phyloP scores from a whole-genome alignment of 2,329 filamentous ascomycete genomes.

The Monosporascus sp. region DNA sequence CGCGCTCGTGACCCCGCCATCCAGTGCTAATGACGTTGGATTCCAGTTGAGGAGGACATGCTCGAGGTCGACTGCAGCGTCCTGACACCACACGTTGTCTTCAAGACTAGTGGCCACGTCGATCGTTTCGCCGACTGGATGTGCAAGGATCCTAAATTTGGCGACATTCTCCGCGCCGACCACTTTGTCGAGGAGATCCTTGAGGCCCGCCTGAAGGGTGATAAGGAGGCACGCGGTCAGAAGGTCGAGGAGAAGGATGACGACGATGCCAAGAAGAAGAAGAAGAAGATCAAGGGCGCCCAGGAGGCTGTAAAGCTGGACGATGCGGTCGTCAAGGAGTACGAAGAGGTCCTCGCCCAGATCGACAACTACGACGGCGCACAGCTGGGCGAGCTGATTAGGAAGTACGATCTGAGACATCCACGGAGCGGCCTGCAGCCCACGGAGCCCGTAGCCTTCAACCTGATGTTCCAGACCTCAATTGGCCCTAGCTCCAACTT shows the following conservation, averaged over 20 bases:
- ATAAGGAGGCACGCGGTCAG: slow-evolving; percentile 87
- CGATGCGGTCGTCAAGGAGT: slow-evolving; percentile 80
- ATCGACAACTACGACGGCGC: slow-evolving; percentile 93
- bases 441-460: slow-evolving; percentile 81
- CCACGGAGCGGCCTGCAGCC: slow-evolving; percentile 73
- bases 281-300: slow-evolving; percentile 80
- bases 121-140: slow-evolving; percentile 99
- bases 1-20: slow-evolving; percentile 38
- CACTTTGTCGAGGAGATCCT: slow-evolving; percentile 95
- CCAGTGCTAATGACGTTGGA: slow-evolving; percentile 52
- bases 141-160: slow-evolving; percentile 97
- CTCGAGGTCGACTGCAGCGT: slow-evolving; percentile 92
- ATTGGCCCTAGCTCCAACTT: slow-evolving; percentile 90
- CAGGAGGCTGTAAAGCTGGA: slow-evolving; percentile 78
- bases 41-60: slow-evolving; percentile 76
- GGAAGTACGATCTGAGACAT: slow-evolving; percentile 87
- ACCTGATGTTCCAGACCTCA: slow-evolving; percentile 96
- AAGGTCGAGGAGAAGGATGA: slow-evolving; percentile 74
- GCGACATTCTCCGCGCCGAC: slow-evolving; percentile 92
- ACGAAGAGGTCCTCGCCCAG: slow-evolving; percentile 82
- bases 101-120: slow-evolving; percentile 95
- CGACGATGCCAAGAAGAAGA: slow-evolving; percentile 63
- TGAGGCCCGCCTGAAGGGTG: slow-evolving; percentile 77
- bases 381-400: slow-evolving; percentile 81
- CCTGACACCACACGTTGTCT: slow-evolving; percentile 84